Percentiles rank a stretch among this genome's conserved stretches.
These are phyloP conservation scores for Filobasidium uniguttulatum DNA, from an alignment of 1,284 basidiomycete genomes.

Conservation along the genomic window DNA sequence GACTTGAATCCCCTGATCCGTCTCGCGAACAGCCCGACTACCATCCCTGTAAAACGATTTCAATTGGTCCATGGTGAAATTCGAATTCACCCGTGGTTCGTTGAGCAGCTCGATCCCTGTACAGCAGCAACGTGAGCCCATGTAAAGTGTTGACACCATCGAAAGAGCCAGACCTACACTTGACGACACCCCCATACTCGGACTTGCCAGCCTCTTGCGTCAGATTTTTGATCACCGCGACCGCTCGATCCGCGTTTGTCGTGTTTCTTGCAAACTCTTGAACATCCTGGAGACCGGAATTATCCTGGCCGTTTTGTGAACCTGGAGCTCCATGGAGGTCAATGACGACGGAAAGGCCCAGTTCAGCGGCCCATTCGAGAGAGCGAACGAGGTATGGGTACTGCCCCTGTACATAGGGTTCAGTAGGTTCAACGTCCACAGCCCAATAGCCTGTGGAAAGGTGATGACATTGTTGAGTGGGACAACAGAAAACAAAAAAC, in stretches of 20 bases:
- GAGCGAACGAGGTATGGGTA: constrained; percentile 24
- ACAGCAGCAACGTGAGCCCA: background rate
- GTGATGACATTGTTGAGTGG: background rate
- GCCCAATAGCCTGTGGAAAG: constrained; percentile 18
- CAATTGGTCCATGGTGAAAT: constrained; percentile 22
- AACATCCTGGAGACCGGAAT: constrained; percentile 15
- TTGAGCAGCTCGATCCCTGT: constrained; percentile 40
- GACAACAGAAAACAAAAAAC: background rate
- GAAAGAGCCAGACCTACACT: constrained; percentile 8
- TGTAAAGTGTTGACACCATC: too few species aligned
- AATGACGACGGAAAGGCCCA: constrained; percentile 29
- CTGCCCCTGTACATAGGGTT: constrained; percentile 23
- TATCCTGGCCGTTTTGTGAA: constrained; percentile 13
- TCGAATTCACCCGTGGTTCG: constrained; percentile 24
- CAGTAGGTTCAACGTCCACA: constrained; percentile 18
- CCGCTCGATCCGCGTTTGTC: constrained; percentile 24
- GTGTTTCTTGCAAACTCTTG: constrained; percentile 22
- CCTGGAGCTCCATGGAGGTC: constrained; percentile 31
- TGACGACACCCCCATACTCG: constrained; percentile 25
- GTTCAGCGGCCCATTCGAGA: constrained; percentile 24
- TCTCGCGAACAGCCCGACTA: constrained; percentile 18
- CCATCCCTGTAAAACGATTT: constrained; percentile 18
- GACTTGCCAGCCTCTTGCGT: constrained; percentile 28
- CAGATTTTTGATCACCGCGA: constrained; percentile 35
- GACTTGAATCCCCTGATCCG: constrained; percentile 13